Evolutionary conservation across 1,284 basidiomycete species (phyloP).

Genomic region (Ganoderma lucidum): DNA sequence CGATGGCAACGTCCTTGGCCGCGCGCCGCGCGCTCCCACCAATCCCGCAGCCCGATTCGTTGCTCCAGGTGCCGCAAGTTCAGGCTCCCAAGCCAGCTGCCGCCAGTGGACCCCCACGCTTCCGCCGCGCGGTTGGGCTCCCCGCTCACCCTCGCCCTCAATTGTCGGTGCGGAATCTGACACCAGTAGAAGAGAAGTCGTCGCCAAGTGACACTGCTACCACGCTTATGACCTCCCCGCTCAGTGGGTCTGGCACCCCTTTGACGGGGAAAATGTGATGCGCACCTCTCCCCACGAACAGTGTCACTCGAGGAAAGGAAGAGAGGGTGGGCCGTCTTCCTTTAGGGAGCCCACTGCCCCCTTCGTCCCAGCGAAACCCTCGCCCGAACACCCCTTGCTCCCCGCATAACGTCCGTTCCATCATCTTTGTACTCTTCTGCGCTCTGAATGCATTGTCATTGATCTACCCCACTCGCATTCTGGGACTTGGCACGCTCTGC

Average conservation of each 20-base stretch:
- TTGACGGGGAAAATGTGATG: conserved; percentile 21
- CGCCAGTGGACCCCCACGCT: conserved; percentile 23
- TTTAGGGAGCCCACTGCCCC: neutral
- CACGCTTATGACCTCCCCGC: conserved; percentile 26
- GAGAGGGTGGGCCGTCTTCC: conserved; percentile 7
- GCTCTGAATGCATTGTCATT: conserved; percentile 8
- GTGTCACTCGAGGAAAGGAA: conserved; percentile 8
- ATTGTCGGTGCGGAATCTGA: conserved; percentile 45
- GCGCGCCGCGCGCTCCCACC: conserved; percentile 12
- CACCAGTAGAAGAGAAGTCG: conserved; percentile 37
- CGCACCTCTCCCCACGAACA: neutral
- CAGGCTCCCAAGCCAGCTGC: conserved; percentile 4
- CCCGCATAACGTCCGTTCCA: neutral
- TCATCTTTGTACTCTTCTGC: conserved; percentile 2
- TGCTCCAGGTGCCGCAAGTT: conserved; percentile 7
- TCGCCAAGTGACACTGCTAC: conserved; percentile 25
- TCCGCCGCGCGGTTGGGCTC: conserved; percentile 36
- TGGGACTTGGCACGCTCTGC: neutral
- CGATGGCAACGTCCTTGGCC: conserved; percentile 2
- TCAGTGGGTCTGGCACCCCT: conserved; percentile 30
- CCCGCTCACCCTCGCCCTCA: conserved; percentile 39
- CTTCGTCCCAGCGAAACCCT: conserved; percentile 1
- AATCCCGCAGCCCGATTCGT: conserved; percentile 15
- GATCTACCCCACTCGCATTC: conserved; percentile 5
- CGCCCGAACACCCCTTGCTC: neutral